A percentile compares a stretch with the other conserved stretches of the same genome.
phyloP scores from a whole-genome alignment of 352 stramenopile genomes.

The Globisporangium okanoganense region DNA sequence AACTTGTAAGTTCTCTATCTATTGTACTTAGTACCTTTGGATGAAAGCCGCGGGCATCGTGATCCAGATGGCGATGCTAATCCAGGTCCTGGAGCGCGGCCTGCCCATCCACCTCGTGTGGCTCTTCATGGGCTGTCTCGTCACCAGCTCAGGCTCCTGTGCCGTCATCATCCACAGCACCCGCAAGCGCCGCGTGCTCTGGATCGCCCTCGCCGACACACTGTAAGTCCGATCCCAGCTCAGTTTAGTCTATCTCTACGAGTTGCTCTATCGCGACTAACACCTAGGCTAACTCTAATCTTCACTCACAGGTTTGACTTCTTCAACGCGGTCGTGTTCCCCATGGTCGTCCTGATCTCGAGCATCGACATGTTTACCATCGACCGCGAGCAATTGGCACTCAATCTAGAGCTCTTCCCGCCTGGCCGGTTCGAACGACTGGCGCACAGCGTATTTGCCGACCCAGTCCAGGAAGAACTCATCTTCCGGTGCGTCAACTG shows the following conservation, averaged over 20 bases:
- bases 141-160: background rate
- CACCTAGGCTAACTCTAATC: background rate
- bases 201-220: conserved; percentile 17
- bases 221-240: conserved; percentile 10
- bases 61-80: conserved; percentile 8
- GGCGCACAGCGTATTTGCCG: conserved; percentile 19
- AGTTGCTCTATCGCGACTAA: background rate
- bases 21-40: conserved; percentile 11
- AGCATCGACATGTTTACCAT: conserved; percentile 30
- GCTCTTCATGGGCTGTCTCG: conserved; percentile 5
- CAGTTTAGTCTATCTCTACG: background rate
- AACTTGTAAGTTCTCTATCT: background rate
- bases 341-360: conserved; percentile 28
- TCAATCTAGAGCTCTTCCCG: conserved; percentile 33
- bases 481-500: conserved; percentile 12
- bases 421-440: conserved; percentile 24
- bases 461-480: conserved; percentile 21
- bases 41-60: conserved; percentile 13
- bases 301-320: conserved; percentile 25
- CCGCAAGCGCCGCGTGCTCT: conserved; percentile 9
- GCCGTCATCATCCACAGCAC: conserved; percentile 9
- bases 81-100: conserved; percentile 14
- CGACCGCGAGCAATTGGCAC: conserved; percentile 21
- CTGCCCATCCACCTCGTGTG: conserved; percentile 8
- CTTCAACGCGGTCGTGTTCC: conserved; percentile 28